Conservation (phyloP, 23 red algal genomes). For the Gracilaria gracilis region DNA sequence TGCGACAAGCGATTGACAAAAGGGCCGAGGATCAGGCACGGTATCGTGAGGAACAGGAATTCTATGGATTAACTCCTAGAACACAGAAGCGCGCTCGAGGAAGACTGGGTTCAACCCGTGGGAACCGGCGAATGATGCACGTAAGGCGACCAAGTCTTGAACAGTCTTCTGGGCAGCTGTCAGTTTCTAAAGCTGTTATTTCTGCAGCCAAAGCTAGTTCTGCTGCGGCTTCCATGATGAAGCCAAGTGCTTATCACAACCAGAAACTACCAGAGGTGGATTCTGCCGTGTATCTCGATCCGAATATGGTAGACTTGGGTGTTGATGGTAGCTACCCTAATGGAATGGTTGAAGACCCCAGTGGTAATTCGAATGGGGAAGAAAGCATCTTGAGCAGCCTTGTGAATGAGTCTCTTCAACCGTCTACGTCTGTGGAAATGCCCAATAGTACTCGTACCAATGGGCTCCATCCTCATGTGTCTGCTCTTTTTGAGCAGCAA, state of each 20-base stretch:
- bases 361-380: conserved; percentile 4
- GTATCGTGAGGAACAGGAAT: conserved; percentile 73
- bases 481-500: conserved; percentile 15
- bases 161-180: conserved; percentile 70
- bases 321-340: background rate
- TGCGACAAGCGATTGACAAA: conserved; percentile 13
- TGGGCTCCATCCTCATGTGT: conserved; percentile 1
- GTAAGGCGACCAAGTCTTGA: conserved; percentile 64
- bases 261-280: conserved; percentile 37
- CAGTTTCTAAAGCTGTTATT: conserved; percentile 64
- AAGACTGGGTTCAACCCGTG: conserved; percentile 36
- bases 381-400: conserved; percentile 17
- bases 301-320: conserved; percentile 28
- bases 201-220: conserved; percentile 67
- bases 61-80: conserved; percentile 54
- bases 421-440: conserved; percentile 15
- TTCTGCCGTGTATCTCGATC: conserved; percentile 65
- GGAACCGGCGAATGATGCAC: conserved; percentile 59
- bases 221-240: conserved; percentile 61
- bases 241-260: conserved; percentile 23
- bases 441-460: background rate
- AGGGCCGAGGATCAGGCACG: conserved; percentile 32
- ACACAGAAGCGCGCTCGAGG: conserved; percentile 59
- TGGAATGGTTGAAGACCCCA: background rate
- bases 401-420: conserved; percentile 39